Percentiles rank a stretch among this genome's conserved stretches.
These are phyloP conservation scores for Rhytidhysteron rufulum DNA, from an alignment of 2,329 filamentous ascomycete species.

Conservation along the genomic window DNA sequence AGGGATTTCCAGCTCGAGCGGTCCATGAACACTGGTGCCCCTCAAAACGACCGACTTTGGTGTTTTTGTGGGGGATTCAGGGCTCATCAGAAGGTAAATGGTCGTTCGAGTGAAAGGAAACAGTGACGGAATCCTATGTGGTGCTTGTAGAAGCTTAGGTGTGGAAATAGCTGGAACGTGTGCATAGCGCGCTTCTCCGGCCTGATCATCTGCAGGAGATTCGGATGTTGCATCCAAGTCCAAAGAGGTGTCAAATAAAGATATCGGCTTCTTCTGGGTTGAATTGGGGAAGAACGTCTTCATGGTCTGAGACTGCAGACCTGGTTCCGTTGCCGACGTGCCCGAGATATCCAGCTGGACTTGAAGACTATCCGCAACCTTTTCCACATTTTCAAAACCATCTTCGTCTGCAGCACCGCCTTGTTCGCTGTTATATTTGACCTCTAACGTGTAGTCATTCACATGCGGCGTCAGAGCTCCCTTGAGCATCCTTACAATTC, in stretches of 20 bases:
- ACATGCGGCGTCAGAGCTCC: conserved; percentile 65
- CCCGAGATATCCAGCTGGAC: conserved; percentile 32
- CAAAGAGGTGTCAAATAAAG: conserved; percentile 54
- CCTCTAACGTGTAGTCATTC: conserved; percentile 59
- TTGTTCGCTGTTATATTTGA: conserved; percentile 55
- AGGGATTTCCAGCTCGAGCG: conserved; percentile 62
- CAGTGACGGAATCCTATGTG: conserved; percentile 59
- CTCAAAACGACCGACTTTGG: conserved; percentile 57
- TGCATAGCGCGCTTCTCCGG: conserved; percentile 38
- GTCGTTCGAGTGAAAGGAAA: conserved; percentile 65
- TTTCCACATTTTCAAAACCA: conserved; percentile 62
- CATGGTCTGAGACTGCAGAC: background rate
- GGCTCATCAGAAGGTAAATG: conserved; percentile 62
- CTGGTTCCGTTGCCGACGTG: conserved; percentile 5
- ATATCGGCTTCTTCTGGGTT: conserved; percentile 46
- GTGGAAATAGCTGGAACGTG: conserved; percentile 51
- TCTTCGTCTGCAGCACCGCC: conserved; percentile 35
- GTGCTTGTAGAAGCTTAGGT: conserved; percentile 62
- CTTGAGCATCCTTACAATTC: conserved; percentile 71
- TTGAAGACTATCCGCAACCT: conserved; percentile 48
- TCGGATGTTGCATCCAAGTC: conserved; percentile 40
- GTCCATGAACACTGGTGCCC: conserved; percentile 55
- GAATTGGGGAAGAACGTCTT: conserved; percentile 8
- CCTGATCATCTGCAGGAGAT: conserved; percentile 22
- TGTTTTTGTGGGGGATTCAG: conserved; percentile 43